Evolutionary conservation across 1,284 basidiomycete genomes (phyloP), one percentile per base, ranked within the genome.

Genomic region (Fomitopsis schrenkii): DNA sequence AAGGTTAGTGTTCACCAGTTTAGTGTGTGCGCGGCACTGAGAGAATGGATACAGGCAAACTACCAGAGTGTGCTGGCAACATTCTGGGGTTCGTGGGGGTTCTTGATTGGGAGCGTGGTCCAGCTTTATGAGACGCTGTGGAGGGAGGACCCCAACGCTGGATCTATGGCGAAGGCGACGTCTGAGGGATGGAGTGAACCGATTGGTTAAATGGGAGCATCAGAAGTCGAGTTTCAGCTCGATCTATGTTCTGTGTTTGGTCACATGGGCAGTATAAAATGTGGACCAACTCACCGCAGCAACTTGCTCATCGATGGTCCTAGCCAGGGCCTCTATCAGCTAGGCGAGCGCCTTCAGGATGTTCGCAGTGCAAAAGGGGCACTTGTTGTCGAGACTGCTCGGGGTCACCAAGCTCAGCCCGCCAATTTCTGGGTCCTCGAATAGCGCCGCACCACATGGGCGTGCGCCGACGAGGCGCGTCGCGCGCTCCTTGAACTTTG

Each of bases 21-120:
- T 54, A 22, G 5, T 17, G 3, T 6, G 14, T 3, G 14, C 30
- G 38, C 28, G 30, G 2, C 14, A 53, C 36, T 46, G 10, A 55
- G 10, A 55, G 26, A 52, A 8, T 22, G 22, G 35, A 33, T 19
- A n/a, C 57, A 71, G 71, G 68, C 62, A 10, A 68, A 77, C 52
- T 86, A 84, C 65, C 77, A 87, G 69, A 82, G 81, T 64, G 75
- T 77, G 7, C 70, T 84, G 42, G 75, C 77, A 14, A 86, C 84
- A 0, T 86, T 84, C 67, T 87, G 83, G 84, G 84, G 83, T 22
- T 78, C 80, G 15, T 86, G 83, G 80, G 84, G 80, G 5, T 87
- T 86, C 74, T 71, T 86, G 68, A 81, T 86, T 48, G 84, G 83
- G 5, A 84, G 82, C 64, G 63, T 79, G 0, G 68, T 82, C n/a